Evolutionary conservation across 2,329 filamentous ascomycete species (phyloP), one percentile per base, ranked within the genome.

Genomic region (Xylariales sp.): DNA sequence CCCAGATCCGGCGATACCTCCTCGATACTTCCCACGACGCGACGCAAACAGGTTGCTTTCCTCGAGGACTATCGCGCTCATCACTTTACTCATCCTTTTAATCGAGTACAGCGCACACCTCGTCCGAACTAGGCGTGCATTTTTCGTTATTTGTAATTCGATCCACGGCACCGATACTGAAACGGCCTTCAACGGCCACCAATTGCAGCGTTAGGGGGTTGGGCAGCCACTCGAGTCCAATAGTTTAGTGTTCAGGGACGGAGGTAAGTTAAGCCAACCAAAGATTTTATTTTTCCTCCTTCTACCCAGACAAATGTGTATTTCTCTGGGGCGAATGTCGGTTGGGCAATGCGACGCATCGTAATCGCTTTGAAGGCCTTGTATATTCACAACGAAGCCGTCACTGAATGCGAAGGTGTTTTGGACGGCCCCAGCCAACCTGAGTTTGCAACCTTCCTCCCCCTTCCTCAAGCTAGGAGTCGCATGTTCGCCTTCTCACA

Each of bases 131-230:
- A 30, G 14, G 29, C 15, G 29, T 15, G 16, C 16, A 39, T 42
- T 32, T 34, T n/a, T n/a, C n/a, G n/a, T n/a, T n/a, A n/a, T n/a
- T n/a, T n/a, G n/a, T 32, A 32, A 42, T 42, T 41, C 41, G 37
- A 40, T 42, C 41, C 38, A 46, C 46, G 40, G 47, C 43, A 39
- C 37, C 37, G 30, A 37, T 38, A 43, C 29, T 40, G 31, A 42
- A 36, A 29, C 44, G 46, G 47, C 47, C 46, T 29, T 33, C 38
- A 34, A 28, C 42, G 42, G 46, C 44, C 46, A 36, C 41, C 40
- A 43, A 48, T 48, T 46, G 46, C 43, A 45, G 49, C 40, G 39
- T 51, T 34, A 51, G 50, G 50, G 50, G 50, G 41, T 51, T 47
- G 45, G 51, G 47, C 41, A 49, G 45, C 48, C 51, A 49, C 43